Evolutionary conservation across 2,329 filamentous ascomycete genomes (phyloP).

Genomic region (Penicillium vulpinum): DNA sequence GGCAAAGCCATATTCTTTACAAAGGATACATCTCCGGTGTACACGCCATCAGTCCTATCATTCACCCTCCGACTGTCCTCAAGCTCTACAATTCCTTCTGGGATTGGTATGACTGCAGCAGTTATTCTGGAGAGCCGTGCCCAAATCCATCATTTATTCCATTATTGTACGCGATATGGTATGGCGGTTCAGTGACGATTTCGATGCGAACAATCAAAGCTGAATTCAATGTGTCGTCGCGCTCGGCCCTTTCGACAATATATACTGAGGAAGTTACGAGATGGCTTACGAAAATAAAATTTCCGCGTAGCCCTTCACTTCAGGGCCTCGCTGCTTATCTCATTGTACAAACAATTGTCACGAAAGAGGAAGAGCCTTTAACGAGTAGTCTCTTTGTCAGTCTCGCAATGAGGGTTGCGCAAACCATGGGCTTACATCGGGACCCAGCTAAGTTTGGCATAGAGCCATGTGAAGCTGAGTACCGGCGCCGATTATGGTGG

Average conservation of each 20-base stretch:
- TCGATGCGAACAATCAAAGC: conserved; percentile 44
- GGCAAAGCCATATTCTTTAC: conserved; percentile 49
- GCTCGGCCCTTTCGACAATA: conserved; percentile 38
- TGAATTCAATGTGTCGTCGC: conserved; percentile 40
- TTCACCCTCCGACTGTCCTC: conserved; percentile 46
- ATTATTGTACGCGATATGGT: conserved; percentile 50
- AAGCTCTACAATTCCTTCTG: conserved; percentile 47
- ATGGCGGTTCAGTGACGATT: conserved; percentile 49
- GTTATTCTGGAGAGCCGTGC: conserved; percentile 38
- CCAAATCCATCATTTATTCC: conserved; percentile 47
- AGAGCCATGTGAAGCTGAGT: conserved; percentile 46
- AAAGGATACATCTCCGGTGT: conserved; percentile 50
- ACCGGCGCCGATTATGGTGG: conserved; percentile 50
- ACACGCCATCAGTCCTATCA: conserved; percentile 47
- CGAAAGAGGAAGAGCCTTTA: conserved; percentile 51
- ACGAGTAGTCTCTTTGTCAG: conserved; percentile 52
- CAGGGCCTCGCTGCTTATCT: conserved; percentile 50
- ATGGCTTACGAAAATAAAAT: conserved; percentile 45
- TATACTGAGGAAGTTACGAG: conserved; percentile 47
- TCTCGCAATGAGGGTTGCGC: conserved; percentile 48
- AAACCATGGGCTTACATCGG: conserved; percentile 51
- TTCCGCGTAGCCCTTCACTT: conserved; percentile 48
- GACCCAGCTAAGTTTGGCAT: conserved; percentile 52
- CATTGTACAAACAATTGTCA: conserved; percentile 48
- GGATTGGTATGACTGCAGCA: conserved; percentile 46